Percentiles rank a stretch among this genome's conserved stretches.
phyloP scores from a whole-genome alignment of 352 stramenopile genomes.

The Stramenopiles sp. region DNA sequence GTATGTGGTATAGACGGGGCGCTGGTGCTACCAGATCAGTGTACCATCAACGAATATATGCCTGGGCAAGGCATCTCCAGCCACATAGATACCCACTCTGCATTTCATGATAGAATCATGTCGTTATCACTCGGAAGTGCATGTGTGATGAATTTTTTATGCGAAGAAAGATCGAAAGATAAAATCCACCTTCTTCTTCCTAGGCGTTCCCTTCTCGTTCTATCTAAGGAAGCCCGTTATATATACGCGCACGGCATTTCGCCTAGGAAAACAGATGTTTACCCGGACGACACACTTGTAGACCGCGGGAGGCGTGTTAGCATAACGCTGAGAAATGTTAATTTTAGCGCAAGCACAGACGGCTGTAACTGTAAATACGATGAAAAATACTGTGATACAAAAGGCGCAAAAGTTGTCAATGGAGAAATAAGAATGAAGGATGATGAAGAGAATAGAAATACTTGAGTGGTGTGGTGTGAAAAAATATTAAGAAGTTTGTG shows the following conservation, averaged over 20 bases:
- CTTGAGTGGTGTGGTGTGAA: too few relatives aligned
- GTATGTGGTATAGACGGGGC: too few relatives aligned
- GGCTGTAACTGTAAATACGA: too few relatives aligned
- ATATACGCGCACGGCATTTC: constrained; percentile 62
- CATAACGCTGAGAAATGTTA: constrained; percentile 61
- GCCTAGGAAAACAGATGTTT: constrained; percentile 51
- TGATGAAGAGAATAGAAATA: too few relatives aligned
- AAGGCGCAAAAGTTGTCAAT: too few relatives aligned
- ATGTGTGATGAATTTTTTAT: constrained; percentile 58
- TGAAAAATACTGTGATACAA: too few relatives aligned
- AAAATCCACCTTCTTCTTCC: constrained; percentile 45
- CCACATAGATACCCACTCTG: constrained; percentile 62
- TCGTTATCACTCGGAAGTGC: constrained; percentile 48
- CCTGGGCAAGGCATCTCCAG: constrained; percentile 58
- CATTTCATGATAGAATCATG: constrained; percentile 47
- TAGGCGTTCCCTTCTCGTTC: constrained; percentile 47
- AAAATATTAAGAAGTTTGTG: too few relatives aligned
- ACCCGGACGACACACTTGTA: constrained; percentile 45
- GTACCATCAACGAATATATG: constrained; percentile 68
- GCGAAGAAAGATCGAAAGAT: constrained; percentile 33
- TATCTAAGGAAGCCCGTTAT: constrained; percentile 55
- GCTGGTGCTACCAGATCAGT: too few relatives aligned
- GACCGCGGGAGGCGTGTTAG: constrained; percentile 43
- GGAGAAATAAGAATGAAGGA: too few relatives aligned
- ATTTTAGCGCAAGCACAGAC: too few relatives aligned